Evolutionary conservation across 768 basidiomycete species (phyloP).

Genomic region (Neoboletus magnificus): DNA sequence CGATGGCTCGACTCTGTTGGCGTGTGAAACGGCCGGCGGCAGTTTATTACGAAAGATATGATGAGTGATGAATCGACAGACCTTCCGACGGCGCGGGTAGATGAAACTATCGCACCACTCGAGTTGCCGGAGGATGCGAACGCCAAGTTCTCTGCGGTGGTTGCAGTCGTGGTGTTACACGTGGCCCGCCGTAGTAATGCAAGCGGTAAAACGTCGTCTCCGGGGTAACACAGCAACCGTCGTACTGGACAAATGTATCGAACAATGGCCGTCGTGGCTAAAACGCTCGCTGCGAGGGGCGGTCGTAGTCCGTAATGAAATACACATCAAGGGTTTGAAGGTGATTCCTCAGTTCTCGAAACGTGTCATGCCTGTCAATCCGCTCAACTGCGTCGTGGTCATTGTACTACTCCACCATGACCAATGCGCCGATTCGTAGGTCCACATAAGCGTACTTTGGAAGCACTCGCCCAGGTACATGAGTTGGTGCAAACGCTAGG

Average conservation of each 20-base stretch:
- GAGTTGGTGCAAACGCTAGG: background rate
- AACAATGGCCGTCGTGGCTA: conserved; percentile 8
- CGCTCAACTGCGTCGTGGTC: background rate
- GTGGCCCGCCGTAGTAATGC: background rate
- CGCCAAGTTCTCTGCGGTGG: background rate
- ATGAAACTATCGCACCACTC: background rate
- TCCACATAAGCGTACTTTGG: background rate
- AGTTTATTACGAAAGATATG: background rate
- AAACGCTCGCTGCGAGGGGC: conserved; percentile 1
- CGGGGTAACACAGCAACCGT: background rate
- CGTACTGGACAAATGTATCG: background rate
- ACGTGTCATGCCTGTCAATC: conserved; percentile 9
- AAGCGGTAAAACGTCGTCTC: background rate
- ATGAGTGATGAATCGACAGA: background rate
- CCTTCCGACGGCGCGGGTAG: background rate
- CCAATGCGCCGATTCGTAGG: background rate
- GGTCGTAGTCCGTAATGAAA: conserved; percentile 15
- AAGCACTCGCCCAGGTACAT: background rate
- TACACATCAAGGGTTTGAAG: background rate
- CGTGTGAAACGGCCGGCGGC: conserved; percentile 15
- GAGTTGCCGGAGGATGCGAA: background rate
- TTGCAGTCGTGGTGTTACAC: background rate
- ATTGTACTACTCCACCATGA: background rate
- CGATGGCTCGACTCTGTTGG: background rate
- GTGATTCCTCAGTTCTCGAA: conserved; percentile 10